Base-by-base conservation (phyloP, 352 stramenopile species). In the Phytophthora hybrid region DNA sequence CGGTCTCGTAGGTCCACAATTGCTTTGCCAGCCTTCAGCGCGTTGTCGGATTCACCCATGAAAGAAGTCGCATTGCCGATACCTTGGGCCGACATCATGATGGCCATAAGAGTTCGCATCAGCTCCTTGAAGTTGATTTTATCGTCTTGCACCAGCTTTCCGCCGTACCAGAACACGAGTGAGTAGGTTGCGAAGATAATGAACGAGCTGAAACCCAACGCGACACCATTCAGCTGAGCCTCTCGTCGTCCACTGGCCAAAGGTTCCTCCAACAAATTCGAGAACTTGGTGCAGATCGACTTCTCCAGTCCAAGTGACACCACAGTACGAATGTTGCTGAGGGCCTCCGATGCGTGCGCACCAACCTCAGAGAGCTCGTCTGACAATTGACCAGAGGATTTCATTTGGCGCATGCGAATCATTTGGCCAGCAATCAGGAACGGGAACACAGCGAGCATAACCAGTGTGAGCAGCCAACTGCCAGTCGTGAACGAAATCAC, bases 121-220 rank as follows among this genome's bases (percentile, higher is more conserved):
- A 74, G 41, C 46, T 74, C 31, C 34, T 66, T 65, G 32, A 74
- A 74, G 21, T 16, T 56, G 31, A 93, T 87, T 4, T 72, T 54
- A 4, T 67, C 69, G 31, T 80, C 52, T 23, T 83, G 31, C 0
- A 93, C 81, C 7, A 88, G 44, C 57, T 72, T 78, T 1, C 69
- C 84, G 18, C 86, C 86, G 60, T 87, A 91, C 79, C 84, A 93
- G 65, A 93, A 93, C 3, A 82, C 74, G 7, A 92, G 64, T 6
- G 83, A 70, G 63, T 92, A 86, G 2, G 74, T 77, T 2, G 80
- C 82, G 54, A 88, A 80, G 44, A 85, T 58, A 37, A 83, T 73
- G 37, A 79, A 84, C 0, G 76, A 97, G 79, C 47, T 97, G 59
- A 73, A 98, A 21, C 75, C 97, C 74, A 89, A 29, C 14, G 78